phyloP scores from a whole-genome alignment of 2,329 filamentous ascomycete genomes.

The Diaporthe ampelina region DNA sequence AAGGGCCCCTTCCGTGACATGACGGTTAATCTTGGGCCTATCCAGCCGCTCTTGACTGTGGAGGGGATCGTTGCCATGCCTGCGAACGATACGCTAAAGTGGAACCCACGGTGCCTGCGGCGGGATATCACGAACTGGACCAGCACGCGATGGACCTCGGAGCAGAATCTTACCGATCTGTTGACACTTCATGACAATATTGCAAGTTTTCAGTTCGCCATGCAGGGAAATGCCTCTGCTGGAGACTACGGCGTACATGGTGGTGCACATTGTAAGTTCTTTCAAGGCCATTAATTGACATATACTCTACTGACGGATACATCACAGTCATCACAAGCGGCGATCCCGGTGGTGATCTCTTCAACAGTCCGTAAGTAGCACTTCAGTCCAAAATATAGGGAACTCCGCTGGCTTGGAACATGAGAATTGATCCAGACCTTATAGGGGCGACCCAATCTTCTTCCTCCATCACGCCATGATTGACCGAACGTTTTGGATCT shows the following conservation, averaged over 20 bases:
- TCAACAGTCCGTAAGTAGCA: constrained; percentile 45
- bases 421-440: not conserved
- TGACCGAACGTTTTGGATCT: constrained; percentile 52
- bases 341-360: constrained; percentile 45
- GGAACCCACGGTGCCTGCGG: constrained; percentile 56
- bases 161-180: constrained; percentile 6
- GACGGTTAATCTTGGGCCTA: constrained; percentile 51
- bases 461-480: constrained; percentile 52
- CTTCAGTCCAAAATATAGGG: too few relatives aligned
- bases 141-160: constrained; percentile 17
- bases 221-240: constrained; percentile 44
- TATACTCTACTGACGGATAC: not conserved
- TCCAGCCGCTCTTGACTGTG: constrained; percentile 34
- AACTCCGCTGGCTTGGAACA: too few relatives aligned
- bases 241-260: constrained; percentile 48
- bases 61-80: constrained; percentile 11
- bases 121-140: constrained; percentile 49
- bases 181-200: constrained; percentile 15
- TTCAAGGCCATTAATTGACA: too few relatives aligned
- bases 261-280: constrained; percentile 48
- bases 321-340: constrained; percentile 42
- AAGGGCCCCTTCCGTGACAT: constrained; percentile 51
- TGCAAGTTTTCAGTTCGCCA: constrained; percentile 53
- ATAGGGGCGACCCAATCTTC: constrained; percentile 51
- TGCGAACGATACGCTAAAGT: not conserved